Base-by-base conservation (phyloP, 2,329 filamentous ascomycete genomes). In the Calonectria crousiana region DNA sequence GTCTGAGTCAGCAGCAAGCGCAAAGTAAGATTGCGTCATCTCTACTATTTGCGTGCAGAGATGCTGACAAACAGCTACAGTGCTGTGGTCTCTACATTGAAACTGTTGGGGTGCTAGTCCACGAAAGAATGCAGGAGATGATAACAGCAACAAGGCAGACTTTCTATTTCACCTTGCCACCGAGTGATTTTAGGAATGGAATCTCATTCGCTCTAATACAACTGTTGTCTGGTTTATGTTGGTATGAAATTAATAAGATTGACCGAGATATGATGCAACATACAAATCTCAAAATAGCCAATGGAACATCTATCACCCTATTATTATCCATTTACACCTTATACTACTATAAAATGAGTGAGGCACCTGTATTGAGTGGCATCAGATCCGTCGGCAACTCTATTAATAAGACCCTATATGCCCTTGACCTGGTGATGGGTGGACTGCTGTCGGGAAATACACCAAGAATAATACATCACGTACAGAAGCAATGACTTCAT, bases 1-100 rank as follows among this genome's bases (percentile, higher is more conserved):
- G 65, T 77, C 30, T 76, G 75, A 60, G 62, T 77, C 30, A 68
- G 72, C 49, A 74, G 73, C 34, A 70, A 73, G 13, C 73, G 75
- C 32, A 76, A 76, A 14, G 76, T 77, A 20, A 23, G 28, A 51
- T 34, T 34, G 28, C 41, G 30, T 51, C 47, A 23, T 41, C 16
- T 5, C 3, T n/a, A 36, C 16, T 36, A 18, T 26, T 36, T 34
- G 20, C 64, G 36, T 36, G 20, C 23, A 53, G 9, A 26, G 18
- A 5, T 10, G 52, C 52, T 56, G 52, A 56, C 52, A 26, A 23
- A 26, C 47, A 18, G n/a, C 49, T 13, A n/a, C 32, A 76, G 75
- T 49, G 73, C 18, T 75, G 76, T 14, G 70, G 70, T 3, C 28
- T 69, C 13, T 67, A 75, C 14, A 70, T 77, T 56, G 74, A 70